Evolutionary conservation across 495 filamentous ascomycete species (phyloP).

Genomic region (Aspergillus homomorphus): DNA sequence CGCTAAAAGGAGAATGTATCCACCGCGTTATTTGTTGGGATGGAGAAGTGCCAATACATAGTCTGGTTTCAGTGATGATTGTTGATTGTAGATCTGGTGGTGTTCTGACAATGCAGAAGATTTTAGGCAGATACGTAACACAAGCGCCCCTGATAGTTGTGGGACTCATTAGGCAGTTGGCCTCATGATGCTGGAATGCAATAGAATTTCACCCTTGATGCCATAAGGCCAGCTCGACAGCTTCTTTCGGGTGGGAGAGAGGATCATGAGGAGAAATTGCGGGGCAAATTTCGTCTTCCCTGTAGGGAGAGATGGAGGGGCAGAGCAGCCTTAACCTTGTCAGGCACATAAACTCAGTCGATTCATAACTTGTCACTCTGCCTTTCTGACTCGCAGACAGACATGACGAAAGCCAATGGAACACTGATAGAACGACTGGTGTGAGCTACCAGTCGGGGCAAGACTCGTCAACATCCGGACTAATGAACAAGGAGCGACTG

Average conservation of each 20-base stretch:
- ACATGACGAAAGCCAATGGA: neutral
- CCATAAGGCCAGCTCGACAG: neutral
- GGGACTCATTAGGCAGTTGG: neutral
- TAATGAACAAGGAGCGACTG: neutral
- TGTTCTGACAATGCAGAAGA: conserved; percentile 7
- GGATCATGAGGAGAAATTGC: neutral
- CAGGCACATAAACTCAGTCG: neutral
- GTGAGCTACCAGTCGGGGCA: neutral
- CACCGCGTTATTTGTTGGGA: conserved; percentile 14
- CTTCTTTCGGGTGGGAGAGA: neutral
- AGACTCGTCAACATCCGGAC: neutral
- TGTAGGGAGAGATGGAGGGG: neutral
- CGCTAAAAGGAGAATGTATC: conserved; percentile 11
- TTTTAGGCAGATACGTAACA: conserved; percentile 19
- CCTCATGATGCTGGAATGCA: neutral
- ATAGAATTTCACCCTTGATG: neutral
- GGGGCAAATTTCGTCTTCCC: neutral
- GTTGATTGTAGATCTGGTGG: conserved; percentile 14
- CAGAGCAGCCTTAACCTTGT: neutral
- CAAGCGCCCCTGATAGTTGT: conserved; percentile 4
- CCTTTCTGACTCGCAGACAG: neutral
- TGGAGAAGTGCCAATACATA: conserved; percentile 12
- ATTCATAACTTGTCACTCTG: too few relatives aligned
- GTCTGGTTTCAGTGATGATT: conserved; percentile 8
- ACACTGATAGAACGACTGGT: neutral